Base-by-base conservation (phyloP, 306 rosid species). In the Malus asiatica region DNA sequence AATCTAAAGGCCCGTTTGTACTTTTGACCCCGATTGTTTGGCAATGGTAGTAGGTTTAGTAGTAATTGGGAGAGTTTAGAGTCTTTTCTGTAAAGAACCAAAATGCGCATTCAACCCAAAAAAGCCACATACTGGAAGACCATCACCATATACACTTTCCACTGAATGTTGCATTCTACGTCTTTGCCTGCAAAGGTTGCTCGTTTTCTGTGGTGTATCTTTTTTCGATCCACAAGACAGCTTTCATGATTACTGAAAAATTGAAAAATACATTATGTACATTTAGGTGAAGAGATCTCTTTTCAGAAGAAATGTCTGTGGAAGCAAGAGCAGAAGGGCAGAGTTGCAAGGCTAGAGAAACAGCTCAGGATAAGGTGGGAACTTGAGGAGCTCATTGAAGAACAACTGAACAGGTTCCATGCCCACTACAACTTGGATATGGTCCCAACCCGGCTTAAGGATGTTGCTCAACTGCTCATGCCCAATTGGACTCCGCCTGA, bases 381-480 rank as follows among this genome's bases (percentile, higher is more conserved):
- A 45, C 86, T 82, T 44, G 86, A 80, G 72, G 86, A 73, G 51
- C 82, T 85, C 15, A 83, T 85, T 35, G 86, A 85, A 65, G 89
- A 85, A 70, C 89, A 85, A 35, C 69, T 85, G 18, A 73, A 77
- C 45, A 79, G 86, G 75, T 85, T 82, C 52, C 72, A 60, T 46
- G 75, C 70, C 73, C 84, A 83, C 74, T 82, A 77, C 80, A 66
- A 79, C 78, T 29, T 51, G 45, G 72, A 85, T 79, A 77, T 83
- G 84, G 66, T 80, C 60, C 86, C 84, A 20, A 52, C 38, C 53
- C 77, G 25, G n/a, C 84, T 74, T 40, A 82, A 80, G 73, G 84
- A 80, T 73, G 76, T 85, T 58, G 63, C 86, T 4, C 82, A 77
- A 62, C 64, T 85, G 59, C 89, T 85, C 68, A 59, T 83, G 80